A percentile compares a stretch with the other conserved stretches of the same genome.
Evolutionary conservation across 805 yeast genomes (phyloP).

Genomic region (Spathaspora hagerdaliae): DNA sequence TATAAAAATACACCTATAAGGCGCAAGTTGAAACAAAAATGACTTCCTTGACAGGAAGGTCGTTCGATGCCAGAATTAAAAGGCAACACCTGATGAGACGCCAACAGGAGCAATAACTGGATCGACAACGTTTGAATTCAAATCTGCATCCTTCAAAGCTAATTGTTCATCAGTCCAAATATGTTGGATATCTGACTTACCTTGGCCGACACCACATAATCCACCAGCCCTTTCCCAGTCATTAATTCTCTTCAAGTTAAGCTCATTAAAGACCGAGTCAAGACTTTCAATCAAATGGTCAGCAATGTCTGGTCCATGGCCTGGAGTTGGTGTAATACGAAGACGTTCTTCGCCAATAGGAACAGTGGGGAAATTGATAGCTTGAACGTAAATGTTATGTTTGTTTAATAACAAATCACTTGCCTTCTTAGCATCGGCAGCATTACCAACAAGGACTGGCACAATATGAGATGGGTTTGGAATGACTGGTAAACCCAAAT

Average conservation of each 20-base stretch:
- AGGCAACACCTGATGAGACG: conserved; percentile 62
- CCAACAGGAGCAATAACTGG: conserved; percentile 62
- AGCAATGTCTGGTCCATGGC: conserved; percentile 75
- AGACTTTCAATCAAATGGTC: conserved; percentile 75
- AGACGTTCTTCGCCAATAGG: conserved; percentile 93
- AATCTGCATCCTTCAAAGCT: conserved; percentile 53
- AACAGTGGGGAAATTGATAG: conserved; percentile 97
- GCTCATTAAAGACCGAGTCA: conserved; percentile 72
- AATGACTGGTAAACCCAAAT: conserved; percentile 85
- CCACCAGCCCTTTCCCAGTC: conserved; percentile 85
- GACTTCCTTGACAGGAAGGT: too few species aligned
- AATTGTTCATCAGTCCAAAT: conserved; percentile 88
- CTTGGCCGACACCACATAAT: conserved; percentile 82
- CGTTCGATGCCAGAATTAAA: too few species aligned
- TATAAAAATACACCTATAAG: too few species aligned
- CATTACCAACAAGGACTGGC: conserved; percentile 92
- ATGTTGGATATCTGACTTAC: conserved; percentile 47
- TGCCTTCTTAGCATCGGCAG: conserved; percentile 86
- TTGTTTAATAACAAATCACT: conserved; percentile 83
- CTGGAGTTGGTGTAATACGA: conserved; percentile 98
- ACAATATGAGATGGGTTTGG: conserved; percentile 98
- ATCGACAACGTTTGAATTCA: conserved; percentile 63
- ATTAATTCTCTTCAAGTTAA: conserved; percentile 66
- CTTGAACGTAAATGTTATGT: conserved; percentile 91
- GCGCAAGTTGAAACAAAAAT: too few species aligned